Percentiles rank a stretch among this genome's conserved stretches.
Conservation (phyloP, 179 eudicot species). For the Spergularia azorica region DNA sequence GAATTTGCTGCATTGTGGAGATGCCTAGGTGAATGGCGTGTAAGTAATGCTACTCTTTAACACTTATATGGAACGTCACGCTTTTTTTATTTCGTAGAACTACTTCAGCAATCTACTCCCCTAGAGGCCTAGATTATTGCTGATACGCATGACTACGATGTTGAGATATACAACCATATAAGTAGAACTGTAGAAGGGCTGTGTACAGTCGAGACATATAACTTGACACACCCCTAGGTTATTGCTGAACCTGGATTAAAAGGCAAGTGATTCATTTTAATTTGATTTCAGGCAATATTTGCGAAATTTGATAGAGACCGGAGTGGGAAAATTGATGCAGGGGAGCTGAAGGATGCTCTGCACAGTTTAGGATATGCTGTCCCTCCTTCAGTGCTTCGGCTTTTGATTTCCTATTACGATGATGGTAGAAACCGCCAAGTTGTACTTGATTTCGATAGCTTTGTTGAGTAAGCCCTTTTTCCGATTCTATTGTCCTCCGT, state of each 20-base stretch:
- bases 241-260: neutral
- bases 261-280: neutral
- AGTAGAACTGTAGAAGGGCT: too few species aligned
- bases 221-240: neutral
- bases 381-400: conserved; percentile 76
- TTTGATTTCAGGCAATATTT: conserved; percentile 54
- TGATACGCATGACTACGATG: too few species aligned
- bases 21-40: conserved; percentile 84
- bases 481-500: neutral
- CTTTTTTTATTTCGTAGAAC: too few species aligned
- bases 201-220: too few species aligned
- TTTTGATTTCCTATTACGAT: conserved; percentile 60
- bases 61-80: too few species aligned
- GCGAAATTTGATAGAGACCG: conserved; percentile 82
- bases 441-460: conserved; percentile 70
- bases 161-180: too few species aligned
- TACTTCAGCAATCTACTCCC: too few species aligned
- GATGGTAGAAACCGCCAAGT: conserved; percentile 44
- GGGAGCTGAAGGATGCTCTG: conserved; percentile 71
- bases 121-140: too few species aligned
- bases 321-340: conserved; percentile 66
- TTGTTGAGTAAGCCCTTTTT: conserved; percentile 70
- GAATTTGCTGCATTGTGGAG: conserved; percentile 79
- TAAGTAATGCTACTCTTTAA: conserved; percentile 37
- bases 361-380: conserved; percentile 69